These are phyloP conservation scores for Lasiosphaeria miniovina DNA, from an alignment of 495 filamentous ascomycete species.

Conservation along the genomic window DNA sequence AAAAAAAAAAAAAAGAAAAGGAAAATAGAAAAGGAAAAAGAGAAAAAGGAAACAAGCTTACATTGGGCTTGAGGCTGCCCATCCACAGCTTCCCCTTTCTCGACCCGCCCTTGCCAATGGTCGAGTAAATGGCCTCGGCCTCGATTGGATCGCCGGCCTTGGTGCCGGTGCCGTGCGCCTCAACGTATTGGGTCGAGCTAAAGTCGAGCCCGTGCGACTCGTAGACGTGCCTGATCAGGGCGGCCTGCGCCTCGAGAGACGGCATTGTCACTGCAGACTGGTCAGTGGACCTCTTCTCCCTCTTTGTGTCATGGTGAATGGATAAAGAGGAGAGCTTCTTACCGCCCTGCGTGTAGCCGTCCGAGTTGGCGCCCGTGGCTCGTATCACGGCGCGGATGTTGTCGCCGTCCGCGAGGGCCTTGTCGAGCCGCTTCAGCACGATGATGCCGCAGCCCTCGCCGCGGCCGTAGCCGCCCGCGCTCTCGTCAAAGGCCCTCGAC, in stretches of 20 bases:
- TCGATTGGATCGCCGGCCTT: neutral
- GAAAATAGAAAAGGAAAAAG: too few species aligned
- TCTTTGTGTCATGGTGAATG: too few species aligned
- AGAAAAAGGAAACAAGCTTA: neutral
- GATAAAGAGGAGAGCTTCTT: conserved; percentile 43
- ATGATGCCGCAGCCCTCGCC: conserved; percentile 50
- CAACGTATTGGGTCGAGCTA: neutral
- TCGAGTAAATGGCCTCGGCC: neutral
- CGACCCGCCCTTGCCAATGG: neutral
- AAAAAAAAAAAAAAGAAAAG: too few species aligned
- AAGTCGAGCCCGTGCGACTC: neutral
- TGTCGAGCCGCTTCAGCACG: conserved; percentile 43
- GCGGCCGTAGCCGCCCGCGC: conserved; percentile 49
- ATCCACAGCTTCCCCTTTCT: neutral
- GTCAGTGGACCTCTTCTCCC: neutral
- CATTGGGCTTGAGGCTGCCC: conserved; percentile 34
- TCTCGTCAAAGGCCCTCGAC: conserved; percentile 30
- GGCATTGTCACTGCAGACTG: conserved; percentile 42
- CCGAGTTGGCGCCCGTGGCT: conserved; percentile 46
- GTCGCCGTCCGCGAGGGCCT: conserved; percentile 44
- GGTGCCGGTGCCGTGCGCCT: conserved; percentile 1
- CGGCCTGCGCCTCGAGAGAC: conserved; percentile 43
- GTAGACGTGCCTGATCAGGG: conserved; percentile 45
- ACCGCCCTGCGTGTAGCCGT: conserved; percentile 46
- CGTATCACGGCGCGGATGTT: conserved; percentile 55